Conservation (phyloP, 495 filamentous ascomycete genomes). For the Aspergillus kassunensis region DNA sequence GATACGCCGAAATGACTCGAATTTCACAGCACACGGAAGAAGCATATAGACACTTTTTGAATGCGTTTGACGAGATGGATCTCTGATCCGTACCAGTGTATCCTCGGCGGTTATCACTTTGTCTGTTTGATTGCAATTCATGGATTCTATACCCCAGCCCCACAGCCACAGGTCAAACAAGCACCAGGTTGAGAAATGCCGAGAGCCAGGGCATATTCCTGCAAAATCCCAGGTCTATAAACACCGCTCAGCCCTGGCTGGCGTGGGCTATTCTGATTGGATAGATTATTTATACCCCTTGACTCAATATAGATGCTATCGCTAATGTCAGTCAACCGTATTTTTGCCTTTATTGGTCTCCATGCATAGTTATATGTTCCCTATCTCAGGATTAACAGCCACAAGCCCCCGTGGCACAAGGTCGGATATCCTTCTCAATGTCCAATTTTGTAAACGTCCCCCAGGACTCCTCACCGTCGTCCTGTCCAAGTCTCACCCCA, state of each 20-base stretch:
- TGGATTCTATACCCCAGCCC: too few species aligned
- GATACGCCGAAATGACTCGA: slow-evolving; percentile 6
- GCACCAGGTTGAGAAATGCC: too few species aligned
- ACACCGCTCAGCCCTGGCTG: too few species aligned
- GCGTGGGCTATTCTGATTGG: neutral
- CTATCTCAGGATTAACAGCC: slow-evolving; percentile 17
- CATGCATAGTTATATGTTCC: too few species aligned
- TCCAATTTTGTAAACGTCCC: slow-evolving; percentile 22
- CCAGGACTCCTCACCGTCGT: slow-evolving; percentile 18
- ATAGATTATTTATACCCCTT: neutral
- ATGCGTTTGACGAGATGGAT: neutral
- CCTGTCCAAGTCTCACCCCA: neutral
- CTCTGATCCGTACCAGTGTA: neutral
- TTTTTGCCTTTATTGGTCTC: slow-evolving; percentile 2
- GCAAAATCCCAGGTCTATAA: too few species aligned
- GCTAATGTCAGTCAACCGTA: neutral
- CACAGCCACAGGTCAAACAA: too few species aligned
- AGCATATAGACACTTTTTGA: slow-evolving; percentile 4
- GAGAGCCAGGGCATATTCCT: too few species aligned
- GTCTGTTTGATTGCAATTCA: too few species aligned
- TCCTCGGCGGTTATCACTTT: too few species aligned
- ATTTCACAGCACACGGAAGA: neutral
- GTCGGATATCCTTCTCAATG: slow-evolving; percentile 28
- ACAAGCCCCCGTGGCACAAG: slow-evolving; percentile 29
- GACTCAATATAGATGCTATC: slow-evolving; percentile 3